A percentile compares a stretch with the other conserved stretches of the same genome.
These are phyloP conservation scores for Brassica hybrid DNA, from an alignment of 441 rosid genomes.

Conservation along the genomic window DNA sequence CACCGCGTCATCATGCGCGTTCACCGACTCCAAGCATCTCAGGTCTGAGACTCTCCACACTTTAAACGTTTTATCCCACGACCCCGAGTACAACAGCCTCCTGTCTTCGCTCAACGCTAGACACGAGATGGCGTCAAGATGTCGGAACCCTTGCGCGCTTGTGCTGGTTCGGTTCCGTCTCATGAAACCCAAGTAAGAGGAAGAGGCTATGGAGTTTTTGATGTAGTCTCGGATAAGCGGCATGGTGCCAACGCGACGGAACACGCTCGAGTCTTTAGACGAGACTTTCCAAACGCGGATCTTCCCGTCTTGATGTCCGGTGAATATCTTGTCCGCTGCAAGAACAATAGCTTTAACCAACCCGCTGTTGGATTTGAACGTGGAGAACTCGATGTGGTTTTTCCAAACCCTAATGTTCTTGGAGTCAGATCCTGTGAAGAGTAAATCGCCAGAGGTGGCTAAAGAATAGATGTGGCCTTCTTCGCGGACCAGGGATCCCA, in stretches of 20 bases:
- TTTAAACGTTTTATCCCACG: conserved; percentile 91
- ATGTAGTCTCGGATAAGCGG: conserved; percentile 69
- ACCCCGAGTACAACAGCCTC: conserved; percentile 66
- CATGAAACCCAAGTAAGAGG: conserved; percentile 60
- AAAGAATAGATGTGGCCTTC: conserved; percentile 87
- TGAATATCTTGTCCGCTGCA: conserved; percentile 64
- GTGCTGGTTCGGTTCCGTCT: conserved; percentile 51
- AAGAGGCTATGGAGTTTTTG: conserved; percentile 61
- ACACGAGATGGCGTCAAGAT: conserved; percentile 81
- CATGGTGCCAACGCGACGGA: conserved; percentile 68
- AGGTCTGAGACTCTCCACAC: conserved; percentile 75
- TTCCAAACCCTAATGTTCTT: conserved; percentile 94
- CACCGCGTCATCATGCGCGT: conserved; percentile 84
- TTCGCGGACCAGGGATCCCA: conserved; percentile 83
- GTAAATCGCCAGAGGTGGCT: conserved; percentile 66
- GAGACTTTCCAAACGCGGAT: conserved; percentile 81
- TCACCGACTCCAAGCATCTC: conserved; percentile 76
- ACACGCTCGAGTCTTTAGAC: conserved; percentile 46
- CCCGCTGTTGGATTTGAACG: conserved; percentile 81
- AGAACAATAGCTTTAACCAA: conserved; percentile 80
- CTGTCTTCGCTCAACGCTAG: conserved; percentile 75
- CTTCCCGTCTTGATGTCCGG: conserved; percentile 95
- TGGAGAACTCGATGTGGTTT: conserved; percentile 70
- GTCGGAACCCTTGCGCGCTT: conserved; percentile 60
- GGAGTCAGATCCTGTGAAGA: conserved; percentile 90